Conservation (phyloP, 192 early-diverging fungal genomes). For the Jimgerdemannia lactiflua region DNA sequence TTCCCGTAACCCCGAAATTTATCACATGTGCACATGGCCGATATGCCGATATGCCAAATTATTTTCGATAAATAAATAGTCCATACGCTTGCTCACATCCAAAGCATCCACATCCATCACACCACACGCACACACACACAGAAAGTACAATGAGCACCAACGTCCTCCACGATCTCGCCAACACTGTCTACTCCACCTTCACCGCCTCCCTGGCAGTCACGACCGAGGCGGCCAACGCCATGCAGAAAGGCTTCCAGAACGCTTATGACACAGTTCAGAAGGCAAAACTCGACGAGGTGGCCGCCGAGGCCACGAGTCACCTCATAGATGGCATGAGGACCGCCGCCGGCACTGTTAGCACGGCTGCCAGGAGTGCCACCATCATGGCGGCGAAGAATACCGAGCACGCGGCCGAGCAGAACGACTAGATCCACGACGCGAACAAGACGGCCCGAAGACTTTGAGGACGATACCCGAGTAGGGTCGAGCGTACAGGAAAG, state of each 20-base stretch:
- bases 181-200: not conserved
- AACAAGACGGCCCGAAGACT: too few relatives aligned
- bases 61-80: too few relatives aligned
- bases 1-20: too few relatives aligned
- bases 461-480: too few relatives aligned
- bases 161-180: not conserved
- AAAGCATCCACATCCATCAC: too few relatives aligned
- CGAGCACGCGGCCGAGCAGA: not conserved
- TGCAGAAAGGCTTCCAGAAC: not conserved
- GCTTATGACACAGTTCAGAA: not conserved
- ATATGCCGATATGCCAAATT: too few relatives aligned
- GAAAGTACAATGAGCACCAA: too few relatives aligned
- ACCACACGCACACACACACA: too few relatives aligned
- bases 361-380: not conserved
- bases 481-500: too few relatives aligned
- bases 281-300: not conserved
- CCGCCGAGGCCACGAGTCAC: not conserved
- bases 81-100: too few relatives aligned
- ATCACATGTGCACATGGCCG: too few relatives aligned
- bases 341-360: not conserved
- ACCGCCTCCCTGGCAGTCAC: not conserved
- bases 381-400: not conserved
- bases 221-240: not conserved
- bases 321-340: not conserved
- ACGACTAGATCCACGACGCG: not conserved